Evolutionary conservation across 768 basidiomycete species (phyloP), one percentile per base, ranked within the genome.

Genomic region (Russula virescens): DNA sequence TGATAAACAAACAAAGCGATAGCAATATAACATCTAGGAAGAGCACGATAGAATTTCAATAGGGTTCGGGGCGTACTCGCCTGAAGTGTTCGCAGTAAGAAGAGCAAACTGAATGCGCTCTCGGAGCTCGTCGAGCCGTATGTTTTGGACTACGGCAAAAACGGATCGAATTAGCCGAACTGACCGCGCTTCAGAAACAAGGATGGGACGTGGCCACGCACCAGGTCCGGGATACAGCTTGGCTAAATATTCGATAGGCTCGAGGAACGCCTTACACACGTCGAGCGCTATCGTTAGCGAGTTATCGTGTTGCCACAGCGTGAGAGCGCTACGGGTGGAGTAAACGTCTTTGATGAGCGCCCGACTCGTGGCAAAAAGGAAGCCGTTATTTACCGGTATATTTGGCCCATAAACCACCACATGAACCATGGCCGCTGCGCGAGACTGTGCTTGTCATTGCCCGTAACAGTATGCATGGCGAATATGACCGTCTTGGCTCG

Each of bases 331-430:
- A 42, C 3, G 13, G 40, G 40, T 9, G 42, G 42, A 19, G 42
- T 38, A 9, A 2, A 38, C 28, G 28, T n/a, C 42, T 3, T 21
- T 2, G 16, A 45, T 60, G 31, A 60, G n/a, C 42, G 42, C 45
- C 7, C 62, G 21, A 18, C 14, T 3, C 26, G 21, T 10, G 19
- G 42, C 55, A 10, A 28, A 8, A 21, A 16, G 9, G 8, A 14
- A 60, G 49, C 34, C 43, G 26, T 53, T 48, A 70, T 70, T 57
- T 62, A 81, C 83, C 82, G 79, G 69, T 73, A 77, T 58, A 86
- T 78, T 72, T 88, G 85, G n/a, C 79, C 78, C 83, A 86, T 84
- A 66, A 88, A 87, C 85, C 85, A 87, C 69, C 85, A 86, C 25
- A 82, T 77, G 70, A 82, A 87, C 70, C 83, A 86, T 9, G 87